Base-by-base conservation (phyloP, 495 filamentous ascomycete species). In the Podospora anserina region DNA sequence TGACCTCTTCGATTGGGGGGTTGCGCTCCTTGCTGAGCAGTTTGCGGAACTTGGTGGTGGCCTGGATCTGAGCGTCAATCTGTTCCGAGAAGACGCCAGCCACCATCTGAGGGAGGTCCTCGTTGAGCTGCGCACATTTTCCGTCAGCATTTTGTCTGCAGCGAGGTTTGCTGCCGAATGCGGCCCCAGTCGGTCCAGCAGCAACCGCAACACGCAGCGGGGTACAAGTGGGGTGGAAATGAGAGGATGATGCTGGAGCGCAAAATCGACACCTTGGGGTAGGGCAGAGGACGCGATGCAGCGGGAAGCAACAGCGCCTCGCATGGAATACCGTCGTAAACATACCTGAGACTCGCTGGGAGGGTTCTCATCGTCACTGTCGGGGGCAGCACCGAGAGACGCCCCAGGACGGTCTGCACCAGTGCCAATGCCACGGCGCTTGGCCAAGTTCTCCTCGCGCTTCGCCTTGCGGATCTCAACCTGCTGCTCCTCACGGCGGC, bases 21-120 rank as follows among this genome's bases (percentile, higher is more conserved):
- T 99, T 99, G 77, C 96, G 92, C 84, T 99, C 96, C 82, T 99
- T 99, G 68, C 92, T 97, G 5, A 99, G 85, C 26, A 99, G 85
- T 82, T 99, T 99, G 69, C 96, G 85, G 85, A 99, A 99, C 80
- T 97, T 97, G 66, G 96, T 99, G 26, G 96, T 99, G n/a, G 96
- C 94, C 82, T 93, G 89, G 71, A 99, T 99, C 79, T 99, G 96
- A 61, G 90, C 87, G 74, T 99, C 96, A 81, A 99, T 97, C 80
- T 97, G 92, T 44, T 98, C 93, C 69, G 96, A 98, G 84, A 98
- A 97, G 74, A 98, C 96, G 67, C 96, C 96, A 71, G 90, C 85
- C 63, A 98, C 95, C 96, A 99, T 99, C 81, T 93, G 87, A 68
- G 96, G 96, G 74, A 99, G 92, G 76, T 98, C 95, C 79, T 97